These are phyloP conservation scores for Xylaria arbuscula DNA, from an alignment of 2,329 filamentous ascomycete genomes.

Conservation along the genomic window DNA sequence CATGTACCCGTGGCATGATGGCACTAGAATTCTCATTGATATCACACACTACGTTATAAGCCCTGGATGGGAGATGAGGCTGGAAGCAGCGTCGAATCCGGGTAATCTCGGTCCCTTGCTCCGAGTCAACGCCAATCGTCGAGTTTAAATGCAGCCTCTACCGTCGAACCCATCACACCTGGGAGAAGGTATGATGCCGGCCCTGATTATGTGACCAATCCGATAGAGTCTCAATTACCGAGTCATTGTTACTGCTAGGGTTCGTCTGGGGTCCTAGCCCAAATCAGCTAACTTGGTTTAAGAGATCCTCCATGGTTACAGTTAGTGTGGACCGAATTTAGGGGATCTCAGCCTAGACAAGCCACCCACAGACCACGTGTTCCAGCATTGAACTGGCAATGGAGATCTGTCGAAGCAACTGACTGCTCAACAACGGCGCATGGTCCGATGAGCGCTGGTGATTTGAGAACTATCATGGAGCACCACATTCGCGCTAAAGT, in stretches of 20 bases:
- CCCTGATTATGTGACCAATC: constrained; percentile 14
- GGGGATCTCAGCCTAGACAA: constrained; percentile 18
- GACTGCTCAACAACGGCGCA: constrained; percentile 17
- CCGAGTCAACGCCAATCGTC: not conserved
- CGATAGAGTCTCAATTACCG: not conserved
- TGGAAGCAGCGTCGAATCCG: not conserved
- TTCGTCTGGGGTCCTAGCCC: constrained; percentile 16
- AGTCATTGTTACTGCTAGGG: not conserved
- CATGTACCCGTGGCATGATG: constrained; percentile 8
- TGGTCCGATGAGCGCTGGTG: constrained; percentile 17
- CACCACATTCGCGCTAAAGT: constrained; percentile 14
- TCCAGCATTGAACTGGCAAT: constrained; percentile 41
- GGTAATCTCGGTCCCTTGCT: not conserved
- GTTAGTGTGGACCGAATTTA: constrained; percentile 29
- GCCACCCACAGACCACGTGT: constrained; percentile 40
- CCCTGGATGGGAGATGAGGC: constrained; percentile 9
- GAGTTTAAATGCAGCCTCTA: constrained; percentile 1
- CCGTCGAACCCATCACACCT: constrained; percentile 5
- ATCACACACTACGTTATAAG: constrained; percentile 2
- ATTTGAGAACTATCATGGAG: constrained; percentile 12
- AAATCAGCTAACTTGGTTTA: constrained; percentile 4
- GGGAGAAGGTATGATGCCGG: not conserved
- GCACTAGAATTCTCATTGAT: not conserved
- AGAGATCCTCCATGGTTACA: constrained; percentile 5
- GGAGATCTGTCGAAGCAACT: constrained; percentile 30